phyloP scores from a whole-genome alignment of 2,329 filamentous ascomycete species.

The Fusarium solani-melongenae region DNA sequence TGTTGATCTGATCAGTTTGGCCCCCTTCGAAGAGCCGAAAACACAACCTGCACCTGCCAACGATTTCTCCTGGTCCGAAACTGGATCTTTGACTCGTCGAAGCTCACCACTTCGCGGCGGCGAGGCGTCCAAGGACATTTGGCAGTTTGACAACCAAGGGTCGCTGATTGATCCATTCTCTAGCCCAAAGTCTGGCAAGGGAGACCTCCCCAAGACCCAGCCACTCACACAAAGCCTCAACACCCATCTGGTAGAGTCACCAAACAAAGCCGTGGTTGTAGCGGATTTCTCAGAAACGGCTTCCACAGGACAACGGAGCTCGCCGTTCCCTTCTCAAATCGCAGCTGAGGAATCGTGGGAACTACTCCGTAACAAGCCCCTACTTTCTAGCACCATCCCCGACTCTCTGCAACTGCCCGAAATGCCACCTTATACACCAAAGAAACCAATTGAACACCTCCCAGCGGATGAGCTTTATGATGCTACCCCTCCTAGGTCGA shows the following conservation, averaged over 20 bases:
- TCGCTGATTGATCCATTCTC: conserved; percentile 40
- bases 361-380: conserved; percentile 17
- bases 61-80: conserved; percentile 46
- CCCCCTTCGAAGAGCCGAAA: not conserved
- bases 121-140: conserved; percentile 24
- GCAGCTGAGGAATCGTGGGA: conserved; percentile 29
- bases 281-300: conserved; percentile 52
- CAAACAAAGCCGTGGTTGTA: not conserved
- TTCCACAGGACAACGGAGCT: conserved; percentile 47
- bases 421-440: not conserved
- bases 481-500: conserved; percentile 34
- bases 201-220: conserved; percentile 46
- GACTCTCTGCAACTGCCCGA: conserved; percentile 5
- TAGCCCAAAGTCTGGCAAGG: conserved; percentile 38
- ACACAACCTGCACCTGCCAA: not conserved
- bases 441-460: conserved; percentile 27
- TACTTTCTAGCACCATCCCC: not conserved
- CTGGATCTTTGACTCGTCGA: conserved; percentile 40
- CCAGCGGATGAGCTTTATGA: conserved; percentile 45
- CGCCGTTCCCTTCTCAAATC: conserved; percentile 33
- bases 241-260: not conserved
- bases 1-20: conserved; percentile 35
- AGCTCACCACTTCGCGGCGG: conserved; percentile 43
- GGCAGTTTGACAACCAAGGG: conserved; percentile 41
- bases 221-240: conserved; percentile 35